Evolutionary conservation across 208 protist genomes (phyloP).

Genomic region (Trypanosoma mega): DNA sequence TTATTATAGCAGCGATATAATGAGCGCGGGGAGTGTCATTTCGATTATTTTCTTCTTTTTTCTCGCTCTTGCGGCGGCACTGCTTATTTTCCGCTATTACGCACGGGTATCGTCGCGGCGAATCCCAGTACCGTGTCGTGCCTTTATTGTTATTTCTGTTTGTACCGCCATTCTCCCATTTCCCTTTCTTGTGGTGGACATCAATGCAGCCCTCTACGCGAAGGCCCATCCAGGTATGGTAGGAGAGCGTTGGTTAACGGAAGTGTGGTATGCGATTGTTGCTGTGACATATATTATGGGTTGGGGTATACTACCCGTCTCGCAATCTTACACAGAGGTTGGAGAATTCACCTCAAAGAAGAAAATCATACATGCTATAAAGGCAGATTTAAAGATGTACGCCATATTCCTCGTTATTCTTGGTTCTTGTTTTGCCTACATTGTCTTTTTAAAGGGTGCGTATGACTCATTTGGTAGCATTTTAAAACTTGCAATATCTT

Average conservation of each 20-base stretch:
- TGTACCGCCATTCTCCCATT: slow-evolving; percentile 84
- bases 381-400: slow-evolving; percentile 84
- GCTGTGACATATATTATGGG: slow-evolving; percentile 80
- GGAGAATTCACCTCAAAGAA: slow-evolving; percentile 75
- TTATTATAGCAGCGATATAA: slow-evolving; percentile 12
- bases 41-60: slow-evolving; percentile 74
- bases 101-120: slow-evolving; percentile 62
- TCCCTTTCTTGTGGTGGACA: slow-evolving; percentile 85
- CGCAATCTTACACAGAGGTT: slow-evolving; percentile 83
- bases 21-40: slow-evolving; percentile 49
- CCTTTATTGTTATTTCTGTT: slow-evolving; percentile 75
- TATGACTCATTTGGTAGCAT: slow-evolving; percentile 53
- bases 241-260: slow-evolving; percentile 59
- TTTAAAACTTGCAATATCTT: slow-evolving; percentile 72
- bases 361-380: slow-evolving; percentile 63
- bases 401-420: slow-evolving; percentile 66
- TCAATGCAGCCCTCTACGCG: slow-evolving; percentile 61
- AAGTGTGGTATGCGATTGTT: slow-evolving; percentile 88
- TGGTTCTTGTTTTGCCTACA: slow-evolving; percentile 64
- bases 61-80: slow-evolving; percentile 41
- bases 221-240: slow-evolving; percentile 16
- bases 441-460: slow-evolving; percentile 78
- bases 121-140: slow-evolving; percentile 59
- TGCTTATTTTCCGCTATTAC: slow-evolving; percentile 80
- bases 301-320: slow-evolving; percentile 85